Conservation (phyloP, 78 protist genomes). For the Anaeramoeba flamelloides region DNA sequence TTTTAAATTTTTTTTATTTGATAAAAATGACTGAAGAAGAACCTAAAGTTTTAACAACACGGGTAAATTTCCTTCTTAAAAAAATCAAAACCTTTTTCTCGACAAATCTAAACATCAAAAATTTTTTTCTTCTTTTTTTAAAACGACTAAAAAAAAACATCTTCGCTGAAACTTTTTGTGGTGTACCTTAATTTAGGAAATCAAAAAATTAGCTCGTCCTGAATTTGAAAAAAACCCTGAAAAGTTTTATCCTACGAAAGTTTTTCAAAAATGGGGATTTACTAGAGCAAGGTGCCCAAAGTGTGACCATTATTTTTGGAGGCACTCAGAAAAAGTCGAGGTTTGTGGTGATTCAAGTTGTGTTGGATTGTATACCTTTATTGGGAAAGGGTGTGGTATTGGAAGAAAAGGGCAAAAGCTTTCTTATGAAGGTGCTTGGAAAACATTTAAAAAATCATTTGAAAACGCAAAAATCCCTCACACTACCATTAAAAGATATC, state of each 20-base stretch:
- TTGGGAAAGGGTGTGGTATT: conserved; percentile 16
- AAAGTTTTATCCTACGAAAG: conserved; percentile 13
- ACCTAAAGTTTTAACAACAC: too few species aligned
- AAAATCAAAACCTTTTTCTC: too few species aligned
- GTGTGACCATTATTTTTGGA: conserved; percentile 19
- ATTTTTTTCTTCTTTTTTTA: too few species aligned
- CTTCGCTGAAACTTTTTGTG: too few species aligned
- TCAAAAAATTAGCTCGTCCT: conserved; percentile 12
- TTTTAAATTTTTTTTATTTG: too few species aligned
- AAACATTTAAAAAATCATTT: conserved; percentile 2
- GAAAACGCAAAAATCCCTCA: conserved; percentile 1
- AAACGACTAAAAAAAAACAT: too few species aligned
- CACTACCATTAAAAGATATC: conserved; percentile 21
- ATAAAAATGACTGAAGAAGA: too few species aligned
- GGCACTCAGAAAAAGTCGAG: neutral
- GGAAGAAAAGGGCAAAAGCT: conserved; percentile 3
- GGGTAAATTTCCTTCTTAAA: too few species aligned
- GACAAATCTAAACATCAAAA: too few species aligned
- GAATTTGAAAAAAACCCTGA: conserved; percentile 9
- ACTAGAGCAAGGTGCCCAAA: neutral
- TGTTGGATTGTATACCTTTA: conserved; percentile 14
- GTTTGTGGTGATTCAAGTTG: conserved; percentile 24
- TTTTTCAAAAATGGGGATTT: conserved; percentile 1
- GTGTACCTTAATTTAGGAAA: conserved; percentile 13
- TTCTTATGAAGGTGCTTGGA: conserved; percentile 17